Evolutionary conservation across 306 rosid genomes (phyloP), one percentile per base, ranked within the genome.

Genomic region (Acmispon strigosus): DNA sequence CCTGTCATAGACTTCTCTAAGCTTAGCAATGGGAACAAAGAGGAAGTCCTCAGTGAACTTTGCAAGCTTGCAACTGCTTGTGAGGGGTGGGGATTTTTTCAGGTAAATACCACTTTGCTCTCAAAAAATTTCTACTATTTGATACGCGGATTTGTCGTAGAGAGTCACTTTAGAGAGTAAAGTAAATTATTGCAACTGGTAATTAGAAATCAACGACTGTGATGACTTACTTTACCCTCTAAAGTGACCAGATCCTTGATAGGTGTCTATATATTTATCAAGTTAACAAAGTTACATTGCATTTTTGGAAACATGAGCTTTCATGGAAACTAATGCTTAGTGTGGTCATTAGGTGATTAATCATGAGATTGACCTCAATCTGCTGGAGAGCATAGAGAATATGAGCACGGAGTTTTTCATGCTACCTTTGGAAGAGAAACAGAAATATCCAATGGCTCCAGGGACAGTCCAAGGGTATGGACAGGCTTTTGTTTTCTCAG

Each of bases 381-480:
- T 87, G 74, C 43, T 95, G 37, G 91, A 91, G 72, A 78, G 73
- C 71, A 80, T 86, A 66, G 96, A 91, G 87, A 80, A 85, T 18
- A 17, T 84, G 65, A 74, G 92, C 71, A 85, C 6, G 56, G 97
- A 82, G 32, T 95, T 95, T 81, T 95, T 95, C 89, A 87, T 82
- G 96, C 86, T 85, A 14, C 96, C 99, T n/a, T 66, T 89, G 78
- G 92, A 83, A 49, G 96, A 89, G 78, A 95, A 95, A 74, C 84
- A 89, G 75, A 89, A 89, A 85, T 91, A 95, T 62, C 84, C 86
- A 22, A 87, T 95, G 96, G 85, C 80, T 61, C 99, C 97, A 0
- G 96, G 99, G 37, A 91, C 96, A 29, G 80, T 91, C 51, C 99
- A 95, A 75, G 97, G 97, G 39, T 95, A 95, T 60, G 99, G 99